Base-by-base conservation (phyloP, 2,329 filamentous ascomycete species). In the Helicocarpus griseus region DNA sequence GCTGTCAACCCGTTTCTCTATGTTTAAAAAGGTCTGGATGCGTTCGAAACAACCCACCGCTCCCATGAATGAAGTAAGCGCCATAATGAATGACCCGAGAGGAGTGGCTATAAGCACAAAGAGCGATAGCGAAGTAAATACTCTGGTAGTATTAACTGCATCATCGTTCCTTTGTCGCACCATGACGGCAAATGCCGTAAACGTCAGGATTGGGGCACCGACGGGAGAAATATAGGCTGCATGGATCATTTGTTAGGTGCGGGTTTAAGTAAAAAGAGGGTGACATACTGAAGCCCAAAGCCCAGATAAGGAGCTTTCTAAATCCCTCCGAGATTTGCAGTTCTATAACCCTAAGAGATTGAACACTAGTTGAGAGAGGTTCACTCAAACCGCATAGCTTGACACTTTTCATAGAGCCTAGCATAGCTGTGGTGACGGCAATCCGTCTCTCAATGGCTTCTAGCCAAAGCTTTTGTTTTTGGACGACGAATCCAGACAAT, bases 381-480 rank as follows among this genome's bases (percentile, higher is more conserved):
- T 70, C 61, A 31, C 68, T 71, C 7, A 79, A 58, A 0, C 76
- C 77, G 0, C 73, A 66, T 50, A 78, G 70, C 55, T 77, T 79
- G 51, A 78, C 67, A 17, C 70, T 72, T 56, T 77, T 78, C 64
- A 79, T 77, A 17, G 70, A 72, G 3, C 68, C 69, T 0, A 79
- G 63, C 56, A 76, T 72, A 4, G 69, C 68, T 5, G 73, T 66
- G 0, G 76, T 79, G 14, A 71, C 69, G 5, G 69, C 72, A 19
- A 79, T 72, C 2, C 76, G 71, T 24, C 64, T 64, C 57, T 79
- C 69, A 14, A 77, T 75, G 8, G 74, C 74, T 43, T 73, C 65
- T 31, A 78, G 67, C 77, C 77, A 79, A 14, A 63, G 57, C 5
- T 68, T 69, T 52, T 77, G 74, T 13, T 62, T 61, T 2, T 64